These are phyloP conservation scores for Leucocoprinus sp. DNA, from an alignment of 768 basidiomycete species.

Conservation along the genomic window DNA sequence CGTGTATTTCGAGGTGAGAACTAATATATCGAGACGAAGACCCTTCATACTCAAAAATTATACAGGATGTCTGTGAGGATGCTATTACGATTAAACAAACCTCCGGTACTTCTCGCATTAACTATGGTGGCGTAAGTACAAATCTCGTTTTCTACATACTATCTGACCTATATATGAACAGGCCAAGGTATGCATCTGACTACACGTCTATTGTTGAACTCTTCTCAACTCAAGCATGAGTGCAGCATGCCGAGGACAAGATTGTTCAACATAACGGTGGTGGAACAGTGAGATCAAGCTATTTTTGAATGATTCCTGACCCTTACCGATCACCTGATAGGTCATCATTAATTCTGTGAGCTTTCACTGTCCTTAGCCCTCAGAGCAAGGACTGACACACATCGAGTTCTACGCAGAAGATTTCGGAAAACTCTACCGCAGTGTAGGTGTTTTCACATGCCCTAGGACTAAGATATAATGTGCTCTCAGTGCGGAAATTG, in stretches of 20 bases:
- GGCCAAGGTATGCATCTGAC: constrained; percentile 20
- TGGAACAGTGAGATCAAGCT: constrained; percentile 16
- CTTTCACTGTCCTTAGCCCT: neutral
- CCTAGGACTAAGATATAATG: constrained; percentile 3
- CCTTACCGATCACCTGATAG: constrained; percentile 4
- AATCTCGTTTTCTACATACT: neutral
- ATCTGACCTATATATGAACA: constrained; percentile 4
- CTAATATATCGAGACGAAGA: neutral
- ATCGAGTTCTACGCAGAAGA: constrained; percentile 31
- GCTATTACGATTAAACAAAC: constrained; percentile 34
- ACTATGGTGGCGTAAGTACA: constrained; percentile 28
- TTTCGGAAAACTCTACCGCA: constrained; percentile 31
- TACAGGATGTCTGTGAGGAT: constrained; percentile 29
- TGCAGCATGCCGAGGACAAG: constrained; percentile 26
- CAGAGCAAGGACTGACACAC: neutral
- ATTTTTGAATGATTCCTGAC: neutral
- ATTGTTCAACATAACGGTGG: constrained; percentile 32
- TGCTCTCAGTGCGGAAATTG: constrained; percentile 24
- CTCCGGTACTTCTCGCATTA: constrained; percentile 27
- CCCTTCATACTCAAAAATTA: neutral
- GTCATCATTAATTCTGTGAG: constrained; percentile 31
- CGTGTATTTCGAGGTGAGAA: constrained; percentile 23
- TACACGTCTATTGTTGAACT: neutral
- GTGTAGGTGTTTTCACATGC: constrained; percentile 8
- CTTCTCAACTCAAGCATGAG: neutral